Conservation (phyloP, 345 rosid species). For the Aegle marmelos region DNA sequence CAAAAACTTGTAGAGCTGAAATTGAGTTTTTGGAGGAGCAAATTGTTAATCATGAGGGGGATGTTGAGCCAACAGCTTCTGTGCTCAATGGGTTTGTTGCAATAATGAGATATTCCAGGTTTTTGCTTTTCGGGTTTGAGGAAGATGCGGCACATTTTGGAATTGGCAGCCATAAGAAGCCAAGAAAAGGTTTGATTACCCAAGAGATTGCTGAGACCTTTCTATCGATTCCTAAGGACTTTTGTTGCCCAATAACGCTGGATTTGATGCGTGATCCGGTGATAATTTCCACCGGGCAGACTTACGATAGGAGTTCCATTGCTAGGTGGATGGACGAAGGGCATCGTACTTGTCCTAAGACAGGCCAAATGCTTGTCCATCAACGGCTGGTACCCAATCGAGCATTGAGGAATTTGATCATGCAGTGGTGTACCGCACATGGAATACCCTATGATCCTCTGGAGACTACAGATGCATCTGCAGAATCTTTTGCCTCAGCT, state of each 20-base stretch:
- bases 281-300: conserved; percentile 83
- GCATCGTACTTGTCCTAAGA: conserved; percentile 80
- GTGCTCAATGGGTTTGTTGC: conserved; percentile 87
- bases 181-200: conserved; percentile 52
- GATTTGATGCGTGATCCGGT: conserved; percentile 97
- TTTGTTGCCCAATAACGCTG: conserved; percentile 77
- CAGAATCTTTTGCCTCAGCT: conserved; percentile 52
- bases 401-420: conserved; percentile 79
- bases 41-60: conserved; percentile 78
- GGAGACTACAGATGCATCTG: conserved; percentile 43
- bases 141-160: conserved; percentile 50
- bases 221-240: conserved; percentile 66
- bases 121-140: conserved; percentile 69
- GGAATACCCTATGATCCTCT: conserved; percentile 59
- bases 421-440: conserved; percentile 80
- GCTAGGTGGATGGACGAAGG: conserved; percentile 96
- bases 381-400: conserved; percentile 74
- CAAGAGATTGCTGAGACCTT: conserved; percentile 79
- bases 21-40: conserved; percentile 94
- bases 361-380: conserved; percentile 69
- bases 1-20: conserved; percentile 57
- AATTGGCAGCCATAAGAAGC: conserved; percentile 48
- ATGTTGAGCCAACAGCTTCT: conserved; percentile 75
- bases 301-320: conserved; percentile 82
- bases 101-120: conserved; percentile 69